Evolutionary conservation across 805 yeast genomes (phyloP), one percentile per base, ranked within the genome.

Genomic region (Schizosaccharomyces lindneri): DNA sequence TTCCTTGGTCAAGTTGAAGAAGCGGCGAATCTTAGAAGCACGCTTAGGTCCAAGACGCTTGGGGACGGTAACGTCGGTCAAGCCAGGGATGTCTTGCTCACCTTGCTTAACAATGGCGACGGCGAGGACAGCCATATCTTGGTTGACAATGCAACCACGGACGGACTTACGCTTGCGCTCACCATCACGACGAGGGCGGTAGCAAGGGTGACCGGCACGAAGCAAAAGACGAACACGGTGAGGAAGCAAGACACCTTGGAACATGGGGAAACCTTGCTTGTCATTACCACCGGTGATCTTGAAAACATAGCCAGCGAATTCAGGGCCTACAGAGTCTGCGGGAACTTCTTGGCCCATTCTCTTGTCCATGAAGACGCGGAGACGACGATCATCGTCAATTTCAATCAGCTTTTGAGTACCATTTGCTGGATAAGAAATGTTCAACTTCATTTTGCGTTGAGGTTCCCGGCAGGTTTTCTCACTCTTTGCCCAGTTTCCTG

Each of bases 201-300:
- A 93, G 83, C 97, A 90, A 72, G 97, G 87, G 81, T 80, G 84
- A 74, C 90, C 95, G 79, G 87, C 83, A 71, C 95, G 77, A 75
- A 93, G 81, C 75, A 93, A 83, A 73, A 93, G 83, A 77, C 86
- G 88, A 72, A 93, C 97, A 84, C 98, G 94, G 84, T 94, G 88
- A 79, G 98, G 97, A 82, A 87, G 93, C 83, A 93, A 81, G 69
- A 93, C 98, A 85, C 98, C 98, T 61, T 65, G 98, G 80, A 89
- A 93, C 98, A 94, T 93, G 80, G 98, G 97, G 96, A 93, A 93
- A 81, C 98, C 98, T 82, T 93, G 98, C 81, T 93, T 93, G 82
- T 93, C 98, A 85, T 93, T 93, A 84, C 98, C 98, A 76, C 98
- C 98, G 72, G 97, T 79, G 78, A 93, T 89, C 82, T 85, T 94